phyloP scores from a whole-genome alignment of 2,329 filamentous ascomycete genomes.

The Niveomyces coronatus region DNA sequence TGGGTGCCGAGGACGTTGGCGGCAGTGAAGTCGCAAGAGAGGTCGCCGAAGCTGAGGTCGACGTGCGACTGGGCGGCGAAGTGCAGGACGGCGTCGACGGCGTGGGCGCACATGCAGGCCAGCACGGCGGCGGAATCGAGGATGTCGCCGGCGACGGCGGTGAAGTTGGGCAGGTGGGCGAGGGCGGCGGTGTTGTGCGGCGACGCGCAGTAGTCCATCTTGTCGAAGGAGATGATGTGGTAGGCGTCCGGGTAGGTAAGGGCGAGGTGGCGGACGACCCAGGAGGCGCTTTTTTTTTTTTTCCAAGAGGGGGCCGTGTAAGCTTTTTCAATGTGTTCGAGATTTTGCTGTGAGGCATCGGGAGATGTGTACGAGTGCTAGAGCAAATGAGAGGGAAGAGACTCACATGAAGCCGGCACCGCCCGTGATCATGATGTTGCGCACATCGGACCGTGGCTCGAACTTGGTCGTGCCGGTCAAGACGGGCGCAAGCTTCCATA shows the following conservation, averaged over 20 bases:
- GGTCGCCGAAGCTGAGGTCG: slow-evolving; percentile 71
- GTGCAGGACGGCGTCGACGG: slow-evolving; percentile 72
- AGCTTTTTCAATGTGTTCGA: no score
- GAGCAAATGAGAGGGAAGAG: no score
- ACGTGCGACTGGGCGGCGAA: slow-evolving; percentile 83
- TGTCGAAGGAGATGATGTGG: slow-evolving; percentile 75
- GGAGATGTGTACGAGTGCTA: not conserved
- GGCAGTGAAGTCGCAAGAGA: slow-evolving; percentile 70
- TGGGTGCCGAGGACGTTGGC: slow-evolving; percentile 82
- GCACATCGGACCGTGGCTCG: slow-evolving; percentile 56
- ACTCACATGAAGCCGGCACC: slow-evolving; percentile 78
- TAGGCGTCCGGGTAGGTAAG: slow-evolving; percentile 64
- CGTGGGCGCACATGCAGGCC: slow-evolving; percentile 57
- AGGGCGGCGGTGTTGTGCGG: slow-evolving; percentile 68
- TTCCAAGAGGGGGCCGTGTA: not conserved
- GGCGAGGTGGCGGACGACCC: slow-evolving; percentile 70
- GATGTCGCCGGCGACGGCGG: slow-evolving; percentile 71
- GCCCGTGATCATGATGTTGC: slow-evolving; percentile 76
- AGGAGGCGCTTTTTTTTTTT: slow-evolving; percentile 52
- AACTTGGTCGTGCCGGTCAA: slow-evolving; percentile 61
- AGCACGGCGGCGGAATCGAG: slow-evolving; percentile 61
- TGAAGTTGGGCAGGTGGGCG: slow-evolving; percentile 59
- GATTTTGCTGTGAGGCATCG: not conserved
- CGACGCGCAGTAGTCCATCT: slow-evolving; percentile 73
- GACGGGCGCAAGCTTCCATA: slow-evolving; percentile 60